phyloP scores from a whole-genome alignment of 306 rosid species.

The Ormosia emarginata region DNA sequence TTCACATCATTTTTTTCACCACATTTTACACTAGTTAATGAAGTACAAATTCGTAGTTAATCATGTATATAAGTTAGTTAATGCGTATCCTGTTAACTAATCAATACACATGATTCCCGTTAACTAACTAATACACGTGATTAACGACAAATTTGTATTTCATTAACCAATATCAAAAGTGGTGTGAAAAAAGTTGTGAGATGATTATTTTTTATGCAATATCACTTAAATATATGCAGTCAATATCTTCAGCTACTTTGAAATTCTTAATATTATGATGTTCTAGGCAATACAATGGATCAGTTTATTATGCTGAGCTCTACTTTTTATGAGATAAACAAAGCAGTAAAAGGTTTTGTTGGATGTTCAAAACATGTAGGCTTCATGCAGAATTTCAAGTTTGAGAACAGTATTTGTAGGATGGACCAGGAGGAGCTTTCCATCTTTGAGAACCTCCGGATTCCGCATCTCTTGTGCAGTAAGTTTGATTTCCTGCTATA shows the following conservation, averaged over 20 bases:
- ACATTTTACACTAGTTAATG: no score
- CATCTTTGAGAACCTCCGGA: slow-evolving; percentile 29
- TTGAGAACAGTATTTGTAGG: slow-evolving; percentile 20
- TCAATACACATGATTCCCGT: no score
- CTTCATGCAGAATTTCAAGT: slow-evolving; percentile 16
- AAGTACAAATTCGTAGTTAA: no score
- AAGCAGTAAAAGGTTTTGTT: neutral
- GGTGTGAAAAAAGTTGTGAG: no score
- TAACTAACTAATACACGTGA: no score
- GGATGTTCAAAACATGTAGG: slow-evolving; percentile 15
- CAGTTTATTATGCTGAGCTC: neutral
- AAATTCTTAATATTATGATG: neutral
- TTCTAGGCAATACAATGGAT: neutral
- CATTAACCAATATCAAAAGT: no score
- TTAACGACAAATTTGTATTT: no score
- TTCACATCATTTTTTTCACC: no score
- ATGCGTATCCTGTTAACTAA: no score
- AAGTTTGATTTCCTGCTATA: slow-evolving; percentile 5
- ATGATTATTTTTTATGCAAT: no score
- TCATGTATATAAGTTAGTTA: no score
- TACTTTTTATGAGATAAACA: neutral
- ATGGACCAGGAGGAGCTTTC: slow-evolving; percentile 29
- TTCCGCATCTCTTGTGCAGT: slow-evolving; percentile 38
- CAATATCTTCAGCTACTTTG: neutral
- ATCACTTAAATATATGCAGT: neutral